Base-by-base conservation (phyloP, 495 filamentous ascomycete genomes). In the Bathelium albidoporum region DNA sequence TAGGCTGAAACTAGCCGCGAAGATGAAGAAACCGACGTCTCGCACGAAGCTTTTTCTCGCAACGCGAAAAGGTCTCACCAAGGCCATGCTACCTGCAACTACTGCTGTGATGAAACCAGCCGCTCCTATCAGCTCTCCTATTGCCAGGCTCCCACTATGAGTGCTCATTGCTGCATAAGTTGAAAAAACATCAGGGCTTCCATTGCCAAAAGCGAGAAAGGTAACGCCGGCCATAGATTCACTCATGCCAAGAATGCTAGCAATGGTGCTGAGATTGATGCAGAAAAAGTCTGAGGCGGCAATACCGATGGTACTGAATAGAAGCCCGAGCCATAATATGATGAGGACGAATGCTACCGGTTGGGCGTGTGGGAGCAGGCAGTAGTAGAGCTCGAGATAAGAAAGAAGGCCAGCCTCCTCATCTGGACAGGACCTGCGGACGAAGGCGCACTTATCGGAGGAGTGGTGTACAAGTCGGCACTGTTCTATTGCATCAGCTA, bases 221-320 rank as follows among this genome's bases (percentile, higher is more conserved):
- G 95, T 99, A 20, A 98, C 95, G 28, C 95, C 95, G 0, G 95
- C 90, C 78, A 97, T 83, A 71, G 89, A 96, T 76, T 99, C 93
- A 71, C 91, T 96, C 81, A 99, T 83, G 16, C 93, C 92, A 7
- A 97, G 79, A 45, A 95, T 83, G 64, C 78, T 87, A 22, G 95
- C 84, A 64, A 97, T 89, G 20, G 95, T 96, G 73, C 89, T 93
- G 34, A 99, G 81, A 72, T 99, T 95, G 72, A 97, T 85, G 75
- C 93, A 97, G 74, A 99, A 90, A 77, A 97, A 99, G 73, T 99
- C 95, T 70, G 89, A 95, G 26, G 95, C 94, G 5, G 95, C 95
- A 67, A 97, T 96, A n/a, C 95, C 95, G 61, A 99, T 96, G 1
- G 95, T 97, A 66, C 87, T 92, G 71, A 99, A 99, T 5, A 97